Base-by-base conservation (phyloP, 495 filamentous ascomycete species). In the Hypoxylon intermedium region DNA sequence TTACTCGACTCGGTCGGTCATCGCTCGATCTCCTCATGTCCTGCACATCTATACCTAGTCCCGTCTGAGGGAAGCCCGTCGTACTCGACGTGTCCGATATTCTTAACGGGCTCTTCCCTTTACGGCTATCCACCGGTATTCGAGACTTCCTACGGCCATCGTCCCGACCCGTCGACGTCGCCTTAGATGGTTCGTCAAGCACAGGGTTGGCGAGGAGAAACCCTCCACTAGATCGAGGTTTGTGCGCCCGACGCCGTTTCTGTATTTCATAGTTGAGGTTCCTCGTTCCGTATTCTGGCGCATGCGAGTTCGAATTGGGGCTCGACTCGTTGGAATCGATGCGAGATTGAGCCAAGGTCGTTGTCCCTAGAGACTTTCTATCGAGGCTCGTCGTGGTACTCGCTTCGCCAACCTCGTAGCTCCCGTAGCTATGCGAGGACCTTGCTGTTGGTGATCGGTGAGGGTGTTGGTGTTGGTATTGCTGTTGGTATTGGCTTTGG, bases 121-220 rank as follows among this genome's bases (percentile, higher is more conserved):
- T 71, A n/a, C 65, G 59, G 31, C 21, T 56, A 13, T 71, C 65
- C 6, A 68, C 62, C 16, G 68, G 68, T 58, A 71, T 62, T 36
- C 65, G 65, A 19, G 68, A 71, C 47, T 31, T 49, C 36, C 59
- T 64, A 51, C 62, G 65, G 15, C 59, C 63, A 57, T 66, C 68
- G 18, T 57, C 61, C 26, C 56, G 62, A n/a, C 46, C 42, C 19
- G 43, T 26, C 19, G 60, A 38, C 1, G 12, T 48, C 12, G 30
- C 34, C 44, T 63, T 62, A n/a, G 57, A 31, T 13, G 37, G 28
- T 43, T 69, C 60, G 34, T 58, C 59, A 18, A 63, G 53, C 24
- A 74, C 24, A n/a, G 67, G 51, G 28, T 78, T 77, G 13, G 74
- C 52, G 6, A 81, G 77, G 40, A 81, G 73, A 50, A 81, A 81